phyloP scores from a whole-genome alignment of 2,329 filamentous ascomycete species.

The Leptoxyphium fumago region DNA sequence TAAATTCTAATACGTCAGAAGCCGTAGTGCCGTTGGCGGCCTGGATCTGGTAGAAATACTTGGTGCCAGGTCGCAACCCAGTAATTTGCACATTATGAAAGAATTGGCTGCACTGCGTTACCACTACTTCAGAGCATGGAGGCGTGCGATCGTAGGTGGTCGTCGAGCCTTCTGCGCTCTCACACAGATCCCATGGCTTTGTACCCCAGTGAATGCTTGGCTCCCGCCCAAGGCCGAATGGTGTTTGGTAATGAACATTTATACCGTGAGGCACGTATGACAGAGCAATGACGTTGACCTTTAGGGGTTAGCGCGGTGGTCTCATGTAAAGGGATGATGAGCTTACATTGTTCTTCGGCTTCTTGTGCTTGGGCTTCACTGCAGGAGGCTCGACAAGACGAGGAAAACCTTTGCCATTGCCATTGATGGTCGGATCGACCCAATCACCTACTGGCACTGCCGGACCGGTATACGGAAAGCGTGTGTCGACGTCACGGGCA shows the following conservation, averaged over 20 bases:
- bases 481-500: slow-evolving; percentile 24
- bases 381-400: slow-evolving; percentile 37
- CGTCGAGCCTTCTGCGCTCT: slow-evolving; percentile 24
- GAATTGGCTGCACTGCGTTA: slow-evolving; percentile 38
- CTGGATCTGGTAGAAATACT: slow-evolving; percentile 37
- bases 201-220: slow-evolving; percentile 32
- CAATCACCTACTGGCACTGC: slow-evolving; percentile 36
- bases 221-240: slow-evolving; percentile 34
- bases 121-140: slow-evolving; percentile 30
- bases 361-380: slow-evolving; percentile 28
- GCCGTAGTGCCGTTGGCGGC: slow-evolving; percentile 36
- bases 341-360: slow-evolving; percentile 32
- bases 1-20: slow-evolving; percentile 33
- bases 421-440: slow-evolving; percentile 35
- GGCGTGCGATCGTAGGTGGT: slow-evolving; percentile 38
- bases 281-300: slow-evolving; percentile 35
- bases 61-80: slow-evolving; percentile 27
- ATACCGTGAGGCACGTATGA: slow-evolving; percentile 35
- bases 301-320: background rate
- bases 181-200: slow-evolving; percentile 17
- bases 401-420: slow-evolving; percentile 38
- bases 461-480: slow-evolving; percentile 35
- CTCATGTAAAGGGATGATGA: background rate
- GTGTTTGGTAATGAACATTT: slow-evolving; percentile 40
- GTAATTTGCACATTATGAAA: slow-evolving; percentile 37